Percentiles rank a stretch among this genome's conserved stretches.
Evolutionary conservation across 306 rosid genomes (phyloP).

Genomic region (Gynostemma pentaphyllum): DNA sequence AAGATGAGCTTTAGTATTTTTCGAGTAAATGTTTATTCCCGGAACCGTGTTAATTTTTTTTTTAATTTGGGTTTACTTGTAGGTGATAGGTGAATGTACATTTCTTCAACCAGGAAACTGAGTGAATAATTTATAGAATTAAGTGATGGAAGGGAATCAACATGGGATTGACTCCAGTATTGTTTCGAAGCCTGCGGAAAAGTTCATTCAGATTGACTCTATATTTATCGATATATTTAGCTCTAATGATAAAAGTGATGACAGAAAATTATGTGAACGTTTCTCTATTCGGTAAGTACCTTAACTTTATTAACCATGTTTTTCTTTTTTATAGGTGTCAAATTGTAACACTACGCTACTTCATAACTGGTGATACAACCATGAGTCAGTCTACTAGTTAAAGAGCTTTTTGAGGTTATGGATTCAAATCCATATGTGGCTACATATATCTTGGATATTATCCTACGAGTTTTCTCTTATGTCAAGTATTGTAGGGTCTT

Average conservation of each 20-base stretch:
- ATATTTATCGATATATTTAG: constrained; percentile 65
- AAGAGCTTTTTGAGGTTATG: too few species aligned
- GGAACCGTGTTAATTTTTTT: too few species aligned
- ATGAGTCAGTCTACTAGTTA: too few species aligned
- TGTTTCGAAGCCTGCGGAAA: constrained; percentile 36
- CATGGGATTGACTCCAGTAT: constrained; percentile 18
- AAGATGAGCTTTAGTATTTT: too few species aligned
- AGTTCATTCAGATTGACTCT: constrained; percentile 56
- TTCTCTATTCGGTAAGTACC: constrained; percentile 72
- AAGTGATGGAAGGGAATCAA: constrained; percentile 20
- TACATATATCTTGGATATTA: too few species aligned
- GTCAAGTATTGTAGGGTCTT: too few species aligned
- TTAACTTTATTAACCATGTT: background rate
- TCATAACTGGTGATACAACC: too few species aligned
- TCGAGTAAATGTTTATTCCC: too few species aligned
- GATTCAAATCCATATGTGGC: too few species aligned
- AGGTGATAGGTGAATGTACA: background rate
- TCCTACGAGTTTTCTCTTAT: too few species aligned
- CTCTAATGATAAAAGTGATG: constrained; percentile 31
- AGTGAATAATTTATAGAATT: background rate
- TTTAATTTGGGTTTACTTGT: too few species aligned
- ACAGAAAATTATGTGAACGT: constrained; percentile 49
- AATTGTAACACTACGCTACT: too few species aligned
- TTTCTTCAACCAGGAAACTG: background rate
- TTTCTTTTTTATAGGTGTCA: background rate